phyloP scores from a whole-genome alignment of 1,139 yeast species.

The Pichia sp. region DNA sequence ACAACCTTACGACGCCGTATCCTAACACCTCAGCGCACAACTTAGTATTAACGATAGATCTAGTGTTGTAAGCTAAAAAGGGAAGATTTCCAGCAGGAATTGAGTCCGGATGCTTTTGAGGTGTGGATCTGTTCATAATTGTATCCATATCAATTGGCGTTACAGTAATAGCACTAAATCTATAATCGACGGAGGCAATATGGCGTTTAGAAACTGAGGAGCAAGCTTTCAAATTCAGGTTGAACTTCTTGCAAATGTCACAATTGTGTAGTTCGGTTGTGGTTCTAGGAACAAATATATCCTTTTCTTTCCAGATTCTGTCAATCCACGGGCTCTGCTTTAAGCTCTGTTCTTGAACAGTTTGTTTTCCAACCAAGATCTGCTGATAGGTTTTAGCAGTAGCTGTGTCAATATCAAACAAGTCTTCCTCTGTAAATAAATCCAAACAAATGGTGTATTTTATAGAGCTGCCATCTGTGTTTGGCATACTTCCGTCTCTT shows the following conservation, averaged over 20 bases:
- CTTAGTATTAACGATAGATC: conserved; percentile 31
- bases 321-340: conserved; percentile 2
- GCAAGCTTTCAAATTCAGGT: no score
- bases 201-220: no score
- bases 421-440: conserved; percentile 2
- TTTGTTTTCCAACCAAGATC: conserved; percentile 7
- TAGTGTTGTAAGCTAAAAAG: background rate
- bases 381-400: background rate
- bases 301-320: conserved; percentile 1
- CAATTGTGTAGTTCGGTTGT: background rate
- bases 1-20: conserved; percentile 65
- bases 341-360: conserved; percentile 5
- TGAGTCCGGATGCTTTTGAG: no score
- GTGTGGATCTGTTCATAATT: no score
- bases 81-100: no score
- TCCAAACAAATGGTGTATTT: conserved; percentile 10
- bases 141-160: conserved; percentile 21
- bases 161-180: conserved; percentile 27
- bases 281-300: conserved; percentile 2
- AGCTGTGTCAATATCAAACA: conserved; percentile 2
- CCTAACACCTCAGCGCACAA: conserved; percentile 57
- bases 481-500: no score
- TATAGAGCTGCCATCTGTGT: background rate
- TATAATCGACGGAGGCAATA: conserved; percentile 20
- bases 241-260: no score